phyloP scores from a whole-genome alignment of 495 filamentous ascomycete species.

The Penicillium canariense region DNA sequence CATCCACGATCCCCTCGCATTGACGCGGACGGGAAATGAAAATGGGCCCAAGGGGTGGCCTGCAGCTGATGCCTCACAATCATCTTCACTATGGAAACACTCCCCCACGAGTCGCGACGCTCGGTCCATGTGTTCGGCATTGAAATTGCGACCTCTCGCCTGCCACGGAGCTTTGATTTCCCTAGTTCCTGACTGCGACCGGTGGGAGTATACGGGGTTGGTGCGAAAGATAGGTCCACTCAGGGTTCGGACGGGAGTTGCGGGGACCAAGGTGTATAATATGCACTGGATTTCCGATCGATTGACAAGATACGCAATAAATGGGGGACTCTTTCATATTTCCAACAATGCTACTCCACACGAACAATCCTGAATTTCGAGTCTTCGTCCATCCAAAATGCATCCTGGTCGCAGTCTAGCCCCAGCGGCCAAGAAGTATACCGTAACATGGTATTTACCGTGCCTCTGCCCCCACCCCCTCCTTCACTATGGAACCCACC shows the following conservation, averaged over 20 bases:
- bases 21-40: constrained; percentile 22
- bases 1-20: constrained; percentile 25
- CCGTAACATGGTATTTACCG: neutral
- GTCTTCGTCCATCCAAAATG: no score
- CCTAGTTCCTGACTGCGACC: neutral
- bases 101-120: constrained; percentile 7
- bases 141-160: constrained; percentile 3
- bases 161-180: neutral
- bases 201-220: neutral
- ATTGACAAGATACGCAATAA: no score
- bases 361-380: neutral
- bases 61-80: constrained; percentile 20
- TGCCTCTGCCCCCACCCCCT: neutral
- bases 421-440: neutral
- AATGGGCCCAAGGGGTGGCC: constrained; percentile 14
- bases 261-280: no score
- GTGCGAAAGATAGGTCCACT: neutral
- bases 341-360: neutral
- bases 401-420: neutral
- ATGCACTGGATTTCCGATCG: no score
- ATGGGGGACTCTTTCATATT: no score
- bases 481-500: neutral
- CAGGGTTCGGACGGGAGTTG: no score
- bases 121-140: constrained; percentile 25
- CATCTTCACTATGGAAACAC: neutral